Evolutionary conservation across 768 basidiomycete species (phyloP).

Genomic region (Hypholoma sublateritium): DNA sequence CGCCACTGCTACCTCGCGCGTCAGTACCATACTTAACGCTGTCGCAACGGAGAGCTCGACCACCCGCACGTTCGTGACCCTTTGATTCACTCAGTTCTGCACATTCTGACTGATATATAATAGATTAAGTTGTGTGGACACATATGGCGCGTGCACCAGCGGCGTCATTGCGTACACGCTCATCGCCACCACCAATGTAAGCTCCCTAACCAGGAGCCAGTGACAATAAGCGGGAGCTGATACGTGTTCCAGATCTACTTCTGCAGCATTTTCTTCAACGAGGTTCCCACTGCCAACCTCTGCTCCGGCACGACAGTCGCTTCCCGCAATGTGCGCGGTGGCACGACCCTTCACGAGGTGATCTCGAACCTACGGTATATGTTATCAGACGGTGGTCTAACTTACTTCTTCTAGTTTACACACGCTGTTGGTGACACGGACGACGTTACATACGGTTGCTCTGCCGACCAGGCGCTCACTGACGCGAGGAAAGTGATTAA

Average conservation of each 20-base stretch:
- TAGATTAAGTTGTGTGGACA: conserved; percentile 43
- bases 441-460: conserved; percentile 42
- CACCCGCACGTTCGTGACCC: conserved; percentile 32
- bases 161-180: conserved; percentile 48
- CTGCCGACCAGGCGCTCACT: conserved; percentile 38
- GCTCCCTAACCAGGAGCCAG: conserved; percentile 1
- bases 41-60: conserved; percentile 41
- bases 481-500: conserved; percentile 32
- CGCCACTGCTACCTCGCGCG: conserved; percentile 32
- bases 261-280: conserved; percentile 47
- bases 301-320: conserved; percentile 44
- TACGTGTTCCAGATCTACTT: conserved; percentile 38
- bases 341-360: conserved; percentile 47
- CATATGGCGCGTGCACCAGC: conserved; percentile 32
- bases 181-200: conserved; percentile 42
- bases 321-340: conserved; percentile 45
- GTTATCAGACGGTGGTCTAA: neutral
- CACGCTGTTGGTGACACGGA: conserved; percentile 40
- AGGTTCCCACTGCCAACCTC: conserved; percentile 35
- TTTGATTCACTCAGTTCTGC: too few species aligned
- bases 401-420: conserved; percentile 30
- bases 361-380: neutral
- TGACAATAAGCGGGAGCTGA: neutral
- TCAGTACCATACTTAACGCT: conserved; percentile 33
- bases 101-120: neutral